Percentiles rank a stretch among this genome's conserved stretches.
Conservation (phyloP, 2,329 filamentous ascomycete genomes). For the Talaromyces sp. region DNA sequence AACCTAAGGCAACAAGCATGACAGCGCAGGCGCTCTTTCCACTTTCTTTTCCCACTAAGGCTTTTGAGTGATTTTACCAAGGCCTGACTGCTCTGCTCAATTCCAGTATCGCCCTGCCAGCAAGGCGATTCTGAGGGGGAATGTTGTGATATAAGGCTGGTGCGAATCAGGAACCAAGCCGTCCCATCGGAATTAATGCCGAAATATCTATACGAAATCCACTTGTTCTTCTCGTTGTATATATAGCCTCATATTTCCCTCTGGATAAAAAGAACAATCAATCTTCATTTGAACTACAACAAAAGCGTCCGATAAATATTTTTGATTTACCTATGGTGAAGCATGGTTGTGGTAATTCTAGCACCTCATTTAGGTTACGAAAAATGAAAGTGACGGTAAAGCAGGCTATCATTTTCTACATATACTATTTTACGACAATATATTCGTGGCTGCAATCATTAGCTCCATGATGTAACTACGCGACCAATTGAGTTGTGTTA, state of each 20-base stretch:
- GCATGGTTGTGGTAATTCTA: background rate
- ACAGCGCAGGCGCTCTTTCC: conserved; percentile 10
- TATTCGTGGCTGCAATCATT: too few species aligned
- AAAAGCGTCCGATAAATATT: background rate
- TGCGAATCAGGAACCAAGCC: too few species aligned
- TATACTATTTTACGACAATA: too few species aligned
- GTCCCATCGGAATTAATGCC: too few species aligned
- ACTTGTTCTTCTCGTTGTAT: too few species aligned
- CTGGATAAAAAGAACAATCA: too few species aligned
- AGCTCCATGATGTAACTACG: background rate
- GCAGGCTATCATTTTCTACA: background rate
- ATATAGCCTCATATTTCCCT: too few species aligned
- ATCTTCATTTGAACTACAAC: too few species aligned
- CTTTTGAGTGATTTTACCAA: conserved; percentile 16
- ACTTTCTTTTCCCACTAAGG: conserved; percentile 3
- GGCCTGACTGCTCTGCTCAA: conserved; percentile 6
- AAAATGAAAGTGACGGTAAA: background rate
- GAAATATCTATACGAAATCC: too few species aligned
- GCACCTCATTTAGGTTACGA: too few species aligned
- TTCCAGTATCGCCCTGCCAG: conserved; percentile 7
- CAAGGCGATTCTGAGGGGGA: conserved; percentile 7
- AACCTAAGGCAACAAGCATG: background rate
- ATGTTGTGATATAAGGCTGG: conserved; percentile 9
- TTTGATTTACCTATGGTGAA: background rate
- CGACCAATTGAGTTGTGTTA: too few species aligned